Conservation (phyloP, 352 stramenopile genomes). For the Thraustochytrium striatum region DNA sequence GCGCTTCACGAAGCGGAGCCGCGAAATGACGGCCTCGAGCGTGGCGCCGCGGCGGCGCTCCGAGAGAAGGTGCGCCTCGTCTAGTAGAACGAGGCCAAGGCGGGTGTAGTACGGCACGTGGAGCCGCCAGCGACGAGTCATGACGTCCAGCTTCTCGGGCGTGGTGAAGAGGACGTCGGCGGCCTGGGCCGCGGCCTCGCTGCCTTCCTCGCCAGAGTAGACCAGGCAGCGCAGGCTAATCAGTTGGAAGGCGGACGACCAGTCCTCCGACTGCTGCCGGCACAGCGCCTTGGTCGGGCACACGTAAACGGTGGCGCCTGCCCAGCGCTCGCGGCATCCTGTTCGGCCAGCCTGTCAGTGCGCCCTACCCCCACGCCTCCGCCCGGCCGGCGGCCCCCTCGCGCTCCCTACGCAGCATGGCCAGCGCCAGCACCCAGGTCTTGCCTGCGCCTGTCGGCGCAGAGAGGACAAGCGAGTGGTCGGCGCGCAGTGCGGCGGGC, state of each 20-base stretch:
- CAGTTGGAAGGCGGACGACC: neutral
- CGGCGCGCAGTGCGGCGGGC: conserved; percentile 6
- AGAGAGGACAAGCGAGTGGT: conserved; percentile 28
- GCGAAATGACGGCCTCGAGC: conserved; percentile 86
- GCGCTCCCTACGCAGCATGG: conserved; percentile 27
- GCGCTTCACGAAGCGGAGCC: conserved; percentile 73
- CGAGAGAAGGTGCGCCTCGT: conserved; percentile 96
- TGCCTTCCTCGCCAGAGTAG: conserved; percentile 73
- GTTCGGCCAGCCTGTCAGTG: neutral
- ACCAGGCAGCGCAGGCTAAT: neutral
- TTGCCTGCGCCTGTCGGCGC: conserved; percentile 34
- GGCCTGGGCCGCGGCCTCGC: conserved; percentile 69
- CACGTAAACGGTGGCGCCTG: conserved; percentile 4
- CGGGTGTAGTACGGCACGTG: conserved; percentile 47
- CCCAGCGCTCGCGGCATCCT: neutral
- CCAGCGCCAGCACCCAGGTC: conserved; percentile 39
- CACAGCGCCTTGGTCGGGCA: conserved; percentile 42
- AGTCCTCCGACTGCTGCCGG: conserved; percentile 19
- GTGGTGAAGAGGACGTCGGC: conserved; percentile 95
- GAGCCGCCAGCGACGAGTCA: conserved; percentile 81
- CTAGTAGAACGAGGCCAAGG: conserved; percentile 80
- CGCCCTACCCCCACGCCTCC: too few relatives aligned
- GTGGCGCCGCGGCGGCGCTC: conserved; percentile 87
- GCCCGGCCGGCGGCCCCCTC: neutral
- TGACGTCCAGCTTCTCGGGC: conserved; percentile 94